Base-by-base conservation (phyloP, 805 yeast genomes). In the Candida endomychidarum region DNA sequence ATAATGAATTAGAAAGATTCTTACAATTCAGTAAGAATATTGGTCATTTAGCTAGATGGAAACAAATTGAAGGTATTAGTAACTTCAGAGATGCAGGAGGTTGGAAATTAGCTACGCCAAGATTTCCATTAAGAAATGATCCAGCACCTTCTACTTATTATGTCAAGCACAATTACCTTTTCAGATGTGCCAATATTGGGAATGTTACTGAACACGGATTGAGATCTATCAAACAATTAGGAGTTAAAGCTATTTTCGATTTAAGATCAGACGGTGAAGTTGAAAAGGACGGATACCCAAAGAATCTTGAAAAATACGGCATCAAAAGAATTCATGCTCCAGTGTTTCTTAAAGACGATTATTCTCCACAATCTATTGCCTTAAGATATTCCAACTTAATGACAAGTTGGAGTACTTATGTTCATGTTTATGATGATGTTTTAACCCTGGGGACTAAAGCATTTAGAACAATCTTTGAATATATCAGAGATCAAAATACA, bases 41-140 rank as follows among this genome's bases (percentile, higher is more conserved):
- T 3, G 72, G 72, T 4, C 54, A 58, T n/a, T 50, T 65, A 15
- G 61, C 78, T 2, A 63, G 90, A 43, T 81, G 85, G 82, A 78
- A 78, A 47, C 37, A 58, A 0, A 72, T 86, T 15, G 85, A 82
- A 5, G 90, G 89, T 0, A 75, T 86, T 15, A 59, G 74, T 28
- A 87, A 87, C 52, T 83, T 86, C 52, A 70, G 96, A 47, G 96
- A 88, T 52, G 55, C 82, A 41, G 96, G 96, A 1, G 96, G 95
- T 10, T 87, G 83, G 77, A 62, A 58, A 38, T 61, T 78, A 0
- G 46, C 47, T 7, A 38, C 39, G 18, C 71, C 74, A 5, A 49
- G 58, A 10, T 62, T 53, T 36, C 39, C 38, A 8, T 26, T 53
- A 21, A 23, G 34, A 3, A 9, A 22, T 15, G 22, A 36, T 18